Percentiles rank a stretch among this genome's conserved stretches.
phyloP scores from a whole-genome alignment of 306 rosid species.

The Cercis canadensis region DNA sequence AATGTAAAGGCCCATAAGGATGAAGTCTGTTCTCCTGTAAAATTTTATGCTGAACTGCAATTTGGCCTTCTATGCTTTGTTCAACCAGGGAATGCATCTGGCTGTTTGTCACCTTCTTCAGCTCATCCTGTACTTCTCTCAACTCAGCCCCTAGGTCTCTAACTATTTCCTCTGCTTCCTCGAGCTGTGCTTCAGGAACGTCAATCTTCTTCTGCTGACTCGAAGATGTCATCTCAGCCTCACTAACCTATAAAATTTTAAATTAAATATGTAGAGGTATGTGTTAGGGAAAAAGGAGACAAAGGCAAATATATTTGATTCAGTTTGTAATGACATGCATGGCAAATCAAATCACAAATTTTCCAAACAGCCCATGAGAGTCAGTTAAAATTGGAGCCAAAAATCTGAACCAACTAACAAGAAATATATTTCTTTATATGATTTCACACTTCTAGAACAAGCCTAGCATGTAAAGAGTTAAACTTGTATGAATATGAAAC shows the following conservation, averaged over 20 bases:
- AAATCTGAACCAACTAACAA: slow-evolving; percentile 8
- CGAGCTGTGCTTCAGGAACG: slow-evolving; percentile 89
- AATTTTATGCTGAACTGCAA: slow-evolving; percentile 37
- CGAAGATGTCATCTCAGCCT: slow-evolving; percentile 60
- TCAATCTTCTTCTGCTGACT: slow-evolving; percentile 73
- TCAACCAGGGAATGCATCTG: slow-evolving; percentile 43
- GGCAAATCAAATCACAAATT: slow-evolving; percentile 10
- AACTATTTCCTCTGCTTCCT: slow-evolving; percentile 86
- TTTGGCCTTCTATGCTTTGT: slow-evolving; percentile 44
- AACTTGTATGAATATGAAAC: slow-evolving; percentile 7
- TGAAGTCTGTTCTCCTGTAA: slow-evolving; percentile 35
- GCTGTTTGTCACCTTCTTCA: slow-evolving; percentile 60
- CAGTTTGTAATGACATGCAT: neutral
- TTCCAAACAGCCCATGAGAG: neutral
- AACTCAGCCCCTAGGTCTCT: slow-evolving; percentile 79
- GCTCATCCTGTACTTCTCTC: slow-evolving; percentile 65
- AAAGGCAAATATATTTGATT: slow-evolving; percentile 23
- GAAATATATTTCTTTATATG: slow-evolving; percentile 18
- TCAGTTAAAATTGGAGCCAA: slow-evolving; percentile 29
- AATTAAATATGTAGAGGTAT: neutral
- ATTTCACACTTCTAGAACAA: slow-evolving; percentile 4
- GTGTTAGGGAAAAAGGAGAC: slow-evolving; percentile 24
- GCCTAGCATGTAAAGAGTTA: slow-evolving; percentile 19
- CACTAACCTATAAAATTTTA: slow-evolving; percentile 58
- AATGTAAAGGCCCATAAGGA: slow-evolving; percentile 29